These are phyloP conservation scores for Colletotrichum agaves DNA, from an alignment of 2,329 filamentous ascomycete genomes.

Conservation along the genomic window DNA sequence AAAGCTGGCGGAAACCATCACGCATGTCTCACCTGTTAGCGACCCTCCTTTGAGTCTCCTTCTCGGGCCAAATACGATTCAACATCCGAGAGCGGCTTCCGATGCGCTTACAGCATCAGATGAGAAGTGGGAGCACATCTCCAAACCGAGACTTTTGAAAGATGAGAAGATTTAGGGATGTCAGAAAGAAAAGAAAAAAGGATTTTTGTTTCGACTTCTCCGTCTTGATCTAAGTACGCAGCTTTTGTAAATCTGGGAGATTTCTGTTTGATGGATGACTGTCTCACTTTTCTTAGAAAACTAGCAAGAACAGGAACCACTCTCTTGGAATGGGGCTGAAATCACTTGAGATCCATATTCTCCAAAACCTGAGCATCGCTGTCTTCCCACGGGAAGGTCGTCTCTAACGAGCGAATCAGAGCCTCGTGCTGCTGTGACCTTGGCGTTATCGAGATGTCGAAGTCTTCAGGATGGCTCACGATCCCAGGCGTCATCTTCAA, in stretches of 20 bases:
- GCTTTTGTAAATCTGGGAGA: too few species aligned
- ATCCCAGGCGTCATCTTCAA: conserved; percentile 25
- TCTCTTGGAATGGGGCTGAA: too few species aligned
- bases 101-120: background rate
- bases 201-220: too few species aligned
- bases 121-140: background rate
- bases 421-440: conserved; percentile 28
- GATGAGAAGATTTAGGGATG: background rate
- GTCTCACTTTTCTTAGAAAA: too few species aligned
- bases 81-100: background rate
- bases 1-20: background rate
- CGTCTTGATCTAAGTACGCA: too few species aligned
- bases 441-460: conserved; percentile 27
- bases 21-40: background rate
- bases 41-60: background rate
- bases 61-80: background rate
- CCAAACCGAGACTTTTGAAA: background rate
- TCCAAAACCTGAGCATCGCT: conserved; percentile 26
- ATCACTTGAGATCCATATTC: conserved; percentile 1
- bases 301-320: too few species aligned
- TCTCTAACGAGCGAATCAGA: conserved; percentile 32
- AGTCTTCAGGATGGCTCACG: conserved; percentile 34
- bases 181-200: too few species aligned
- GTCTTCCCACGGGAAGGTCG: conserved; percentile 33
- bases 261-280: too few species aligned